A percentile compares a stretch with the other conserved stretches of the same genome.
Evolutionary conservation across 257 asterid genomes (phyloP).

Genomic region (Misopates orontium): DNA sequence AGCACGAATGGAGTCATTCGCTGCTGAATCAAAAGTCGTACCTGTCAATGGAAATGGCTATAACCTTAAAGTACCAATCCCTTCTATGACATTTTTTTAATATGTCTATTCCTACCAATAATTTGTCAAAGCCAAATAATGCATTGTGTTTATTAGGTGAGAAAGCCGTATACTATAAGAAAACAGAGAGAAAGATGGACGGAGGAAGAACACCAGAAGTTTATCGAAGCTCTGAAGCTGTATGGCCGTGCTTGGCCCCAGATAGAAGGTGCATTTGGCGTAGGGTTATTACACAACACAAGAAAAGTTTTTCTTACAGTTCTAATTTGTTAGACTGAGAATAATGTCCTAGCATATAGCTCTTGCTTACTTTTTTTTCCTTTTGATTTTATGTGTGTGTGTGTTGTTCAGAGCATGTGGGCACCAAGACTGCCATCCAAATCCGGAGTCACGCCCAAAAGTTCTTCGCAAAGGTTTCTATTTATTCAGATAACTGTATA

Average conservation of each 20-base stretch:
- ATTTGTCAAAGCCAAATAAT: too few species aligned
- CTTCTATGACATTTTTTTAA: conserved; percentile 17
- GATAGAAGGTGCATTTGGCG: conserved; percentile 69
- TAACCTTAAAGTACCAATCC: conserved; percentile 56
- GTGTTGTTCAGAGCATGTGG: conserved; percentile 67
- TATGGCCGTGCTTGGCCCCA: conserved; percentile 94
- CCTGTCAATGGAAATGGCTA: conserved; percentile 37
- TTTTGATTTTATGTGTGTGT: conserved; percentile 5
- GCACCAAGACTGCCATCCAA: conserved; percentile 85
- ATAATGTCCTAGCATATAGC: conserved; percentile 1
- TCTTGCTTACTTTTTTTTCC: neutral
- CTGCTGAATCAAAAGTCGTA: too few species aligned
- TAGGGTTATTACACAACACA: conserved; percentile 29
- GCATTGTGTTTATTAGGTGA: too few species aligned
- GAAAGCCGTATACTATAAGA: too few species aligned
- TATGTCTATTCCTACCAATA: conserved; percentile 14
- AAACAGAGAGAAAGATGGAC: conserved; percentile 89
- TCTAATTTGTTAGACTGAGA: neutral
- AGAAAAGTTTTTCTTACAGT: conserved; percentile 22
- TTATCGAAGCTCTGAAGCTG: conserved; percentile 75
- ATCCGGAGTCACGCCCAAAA: conserved; percentile 95
- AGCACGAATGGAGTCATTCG: too few species aligned
- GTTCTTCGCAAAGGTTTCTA: conserved; percentile 66
- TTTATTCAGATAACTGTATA: neutral
- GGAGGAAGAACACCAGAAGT: conserved; percentile 78